Evolutionary conservation across 176 grass and related monocot species (phyloP).

Genomic region (Rhynchospora tenuis): DNA sequence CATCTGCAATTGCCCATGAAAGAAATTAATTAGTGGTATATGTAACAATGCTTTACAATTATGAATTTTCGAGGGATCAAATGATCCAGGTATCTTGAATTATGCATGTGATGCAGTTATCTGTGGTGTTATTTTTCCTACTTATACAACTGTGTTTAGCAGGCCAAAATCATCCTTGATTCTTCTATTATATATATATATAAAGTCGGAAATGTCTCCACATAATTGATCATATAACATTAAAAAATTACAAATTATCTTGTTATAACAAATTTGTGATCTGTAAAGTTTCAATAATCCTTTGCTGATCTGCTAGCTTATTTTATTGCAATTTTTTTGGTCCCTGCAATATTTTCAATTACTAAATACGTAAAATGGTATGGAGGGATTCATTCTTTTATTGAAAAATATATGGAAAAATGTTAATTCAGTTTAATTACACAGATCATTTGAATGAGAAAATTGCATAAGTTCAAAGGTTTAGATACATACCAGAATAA

Average conservation of each 20-base stretch:
- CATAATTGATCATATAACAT: no score
- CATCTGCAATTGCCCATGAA: constrained; percentile 13
- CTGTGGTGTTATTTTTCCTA: background rate
- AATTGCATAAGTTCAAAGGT: no score
- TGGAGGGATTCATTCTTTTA: background rate
- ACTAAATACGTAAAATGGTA: background rate
- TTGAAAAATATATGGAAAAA: background rate
- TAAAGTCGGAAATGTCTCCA: no score
- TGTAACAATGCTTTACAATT: background rate
- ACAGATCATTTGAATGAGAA: background rate
- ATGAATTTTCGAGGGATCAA: background rate
- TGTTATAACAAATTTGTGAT: no score
- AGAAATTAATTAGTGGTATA: background rate
- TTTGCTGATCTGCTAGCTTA: background rate
- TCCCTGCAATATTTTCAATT: background rate
- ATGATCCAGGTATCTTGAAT: background rate
- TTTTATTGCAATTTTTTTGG: background rate
- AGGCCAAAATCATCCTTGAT: no score
- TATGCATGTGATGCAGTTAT: background rate
- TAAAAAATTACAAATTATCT: no score
- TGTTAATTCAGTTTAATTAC: no score
- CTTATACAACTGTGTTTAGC: no score
- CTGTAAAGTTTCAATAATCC: no score
- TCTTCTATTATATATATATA: no score
- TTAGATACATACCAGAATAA: no score